phyloP scores from a whole-genome alignment of 129 eudicot species.

The Apium graveolens region DNA sequence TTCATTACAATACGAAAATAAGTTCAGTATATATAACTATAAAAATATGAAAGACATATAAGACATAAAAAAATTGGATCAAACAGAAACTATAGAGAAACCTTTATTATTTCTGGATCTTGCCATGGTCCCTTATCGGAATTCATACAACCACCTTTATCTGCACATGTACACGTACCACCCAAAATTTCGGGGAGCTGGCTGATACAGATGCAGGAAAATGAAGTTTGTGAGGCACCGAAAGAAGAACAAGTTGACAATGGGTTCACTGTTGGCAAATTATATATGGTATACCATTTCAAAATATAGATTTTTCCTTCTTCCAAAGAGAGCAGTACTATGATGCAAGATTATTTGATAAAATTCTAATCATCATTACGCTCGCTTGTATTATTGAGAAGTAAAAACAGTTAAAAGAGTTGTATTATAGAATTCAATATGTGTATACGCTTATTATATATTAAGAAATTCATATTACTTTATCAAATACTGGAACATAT shows the following conservation, averaged over 20 bases:
- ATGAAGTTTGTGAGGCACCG: background rate
- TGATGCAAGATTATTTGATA: background rate
- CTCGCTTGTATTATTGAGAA: background rate
- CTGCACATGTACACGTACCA: constrained; percentile 54
- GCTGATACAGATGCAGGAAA: constrained; percentile 26
- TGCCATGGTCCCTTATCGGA: constrained; percentile 66
- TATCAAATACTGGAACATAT: background rate
- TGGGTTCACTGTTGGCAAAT: background rate
- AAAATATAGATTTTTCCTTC: background rate
- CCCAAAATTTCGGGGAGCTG: constrained; percentile 58
- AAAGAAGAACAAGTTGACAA: background rate
- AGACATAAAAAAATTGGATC: background rate
- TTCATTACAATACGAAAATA: background rate
- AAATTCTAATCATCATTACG: background rate
- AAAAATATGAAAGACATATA: background rate
- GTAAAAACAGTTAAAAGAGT: background rate
- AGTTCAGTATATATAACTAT: background rate
- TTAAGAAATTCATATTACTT: background rate
- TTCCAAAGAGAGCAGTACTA: background rate
- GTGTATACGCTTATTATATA: background rate
- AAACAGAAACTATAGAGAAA: constrained; percentile 7
- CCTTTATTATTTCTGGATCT: constrained; percentile 55
- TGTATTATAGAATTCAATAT: background rate
- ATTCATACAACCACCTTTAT: constrained; percentile 51
- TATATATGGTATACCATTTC: background rate